These are phyloP conservation scores for Phytophthora nicotianae DNA, from an alignment of 352 stramenopile species.

Conservation along the genomic window DNA sequence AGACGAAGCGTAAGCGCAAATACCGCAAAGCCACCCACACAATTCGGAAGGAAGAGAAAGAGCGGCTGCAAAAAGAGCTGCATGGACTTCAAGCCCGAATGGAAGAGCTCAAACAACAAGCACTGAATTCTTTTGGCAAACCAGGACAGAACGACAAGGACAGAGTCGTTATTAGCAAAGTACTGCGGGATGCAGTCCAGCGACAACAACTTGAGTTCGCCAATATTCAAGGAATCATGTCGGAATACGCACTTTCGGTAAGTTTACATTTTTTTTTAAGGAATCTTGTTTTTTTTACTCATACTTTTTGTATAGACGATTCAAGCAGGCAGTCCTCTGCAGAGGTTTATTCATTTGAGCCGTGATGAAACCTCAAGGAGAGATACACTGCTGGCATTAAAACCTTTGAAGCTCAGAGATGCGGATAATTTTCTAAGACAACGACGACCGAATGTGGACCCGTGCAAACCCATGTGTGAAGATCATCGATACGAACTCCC, in stretches of 20 bases:
- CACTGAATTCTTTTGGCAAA: constrained; percentile 23
- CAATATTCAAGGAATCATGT: constrained; percentile 48
- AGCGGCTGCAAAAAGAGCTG: constrained; percentile 32
- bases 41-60: constrained; percentile 45
- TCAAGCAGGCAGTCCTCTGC: constrained; percentile 37
- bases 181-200: constrained; percentile 43
- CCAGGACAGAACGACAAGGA: constrained; percentile 32
- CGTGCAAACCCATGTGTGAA: constrained; percentile 39
- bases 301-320: constrained; percentile 28
- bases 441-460: constrained; percentile 33
- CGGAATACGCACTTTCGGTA: constrained; percentile 45
- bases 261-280: constrained; percentile 5
- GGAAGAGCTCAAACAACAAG: constrained; percentile 34
- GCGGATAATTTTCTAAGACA: constrained; percentile 37
- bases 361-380: constrained; percentile 16
- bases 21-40: constrained; percentile 47
- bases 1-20: constrained; percentile 26
- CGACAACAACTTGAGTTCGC: constrained; percentile 42
- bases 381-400: constrained; percentile 26
- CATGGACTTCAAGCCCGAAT: constrained; percentile 24
- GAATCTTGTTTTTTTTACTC: neutral
- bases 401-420: constrained; percentile 35
- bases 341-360: constrained; percentile 37
- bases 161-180: constrained; percentile 34
- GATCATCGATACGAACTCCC: constrained; percentile 34